These are phyloP conservation scores for Telfairia occidentalis DNA, from an alignment of 331 rosid species.

Conservation along the genomic window DNA sequence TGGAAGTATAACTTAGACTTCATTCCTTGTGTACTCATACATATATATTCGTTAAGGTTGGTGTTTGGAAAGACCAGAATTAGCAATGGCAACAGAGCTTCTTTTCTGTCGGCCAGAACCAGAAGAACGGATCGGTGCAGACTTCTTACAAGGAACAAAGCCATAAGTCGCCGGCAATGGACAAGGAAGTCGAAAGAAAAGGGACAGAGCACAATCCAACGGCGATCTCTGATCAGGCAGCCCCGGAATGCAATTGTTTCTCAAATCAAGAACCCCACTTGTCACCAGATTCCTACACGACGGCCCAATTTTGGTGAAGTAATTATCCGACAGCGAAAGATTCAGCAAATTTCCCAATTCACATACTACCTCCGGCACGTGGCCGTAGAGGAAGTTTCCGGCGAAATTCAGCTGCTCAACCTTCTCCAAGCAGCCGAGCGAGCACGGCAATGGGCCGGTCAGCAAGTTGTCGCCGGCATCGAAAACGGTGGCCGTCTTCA, in stretches of 20 bases:
- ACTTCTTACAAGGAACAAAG: slow-evolving; percentile 22
- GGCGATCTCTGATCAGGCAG: slow-evolving; percentile 32
- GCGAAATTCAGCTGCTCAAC: slow-evolving; percentile 36
- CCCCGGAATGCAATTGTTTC: slow-evolving; percentile 26
- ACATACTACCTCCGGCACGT: slow-evolving; percentile 31
- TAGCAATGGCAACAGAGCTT: neutral
- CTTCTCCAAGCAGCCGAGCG: slow-evolving; percentile 28
- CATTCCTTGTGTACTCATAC: neutral
- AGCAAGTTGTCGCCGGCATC: slow-evolving; percentile 29
- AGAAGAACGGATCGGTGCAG: neutral
- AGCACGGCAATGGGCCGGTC: slow-evolving; percentile 34
- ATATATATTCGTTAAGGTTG: neutral
- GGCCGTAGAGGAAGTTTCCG: slow-evolving; percentile 28
- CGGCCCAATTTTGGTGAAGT: slow-evolving; percentile 24
- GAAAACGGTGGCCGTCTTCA: slow-evolving; percentile 21
- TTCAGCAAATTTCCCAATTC: slow-evolving; percentile 19
- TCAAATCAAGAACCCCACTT: slow-evolving; percentile 32
- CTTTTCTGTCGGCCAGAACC: neutral
- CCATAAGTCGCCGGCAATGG: slow-evolving; percentile 7
- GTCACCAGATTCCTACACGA: slow-evolving; percentile 23
- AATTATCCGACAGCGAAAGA: slow-evolving; percentile 32
- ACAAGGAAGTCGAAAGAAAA: slow-evolving; percentile 16
- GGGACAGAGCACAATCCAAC: slow-evolving; percentile 20
- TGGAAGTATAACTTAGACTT: neutral
- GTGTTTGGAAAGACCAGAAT: neutral